phyloP scores from a whole-genome alignment of 129 eudicot species.

The Glebionis coronaria region DNA sequence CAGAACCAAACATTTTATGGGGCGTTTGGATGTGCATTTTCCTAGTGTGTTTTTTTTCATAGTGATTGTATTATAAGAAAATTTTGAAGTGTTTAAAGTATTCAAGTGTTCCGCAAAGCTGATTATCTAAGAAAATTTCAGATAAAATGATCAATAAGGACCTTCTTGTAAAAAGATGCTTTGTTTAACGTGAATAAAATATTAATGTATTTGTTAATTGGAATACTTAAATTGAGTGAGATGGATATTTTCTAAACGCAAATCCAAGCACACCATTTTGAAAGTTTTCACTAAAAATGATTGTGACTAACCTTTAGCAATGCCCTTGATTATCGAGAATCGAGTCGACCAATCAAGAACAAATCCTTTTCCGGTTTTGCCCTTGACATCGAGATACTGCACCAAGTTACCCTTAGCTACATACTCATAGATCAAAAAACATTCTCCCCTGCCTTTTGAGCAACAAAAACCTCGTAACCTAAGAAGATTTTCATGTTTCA shows the following conservation, averaged over 20 bases:
- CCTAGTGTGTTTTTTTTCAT: no score
- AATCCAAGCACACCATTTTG: no score
- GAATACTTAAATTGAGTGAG: no score
- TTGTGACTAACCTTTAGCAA: slow-evolving; percentile 69
- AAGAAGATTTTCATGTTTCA: slow-evolving; percentile 73
- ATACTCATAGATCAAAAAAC: slow-evolving; percentile 82
- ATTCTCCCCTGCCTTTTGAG: slow-evolving; percentile 93
- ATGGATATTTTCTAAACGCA: no score
- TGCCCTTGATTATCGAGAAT: slow-evolving; percentile 71
- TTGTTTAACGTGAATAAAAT: no score
- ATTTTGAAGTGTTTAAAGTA: no score
- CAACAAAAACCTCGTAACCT: slow-evolving; percentile 86
- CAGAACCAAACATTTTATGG: background rate
- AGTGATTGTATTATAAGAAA: no score
- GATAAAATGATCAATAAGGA: no score
- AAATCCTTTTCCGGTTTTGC: slow-evolving; percentile 37
- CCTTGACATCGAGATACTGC: slow-evolving; percentile 66
- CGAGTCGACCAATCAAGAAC: slow-evolving; percentile 86
- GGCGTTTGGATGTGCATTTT: background rate
- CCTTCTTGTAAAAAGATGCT: no score
- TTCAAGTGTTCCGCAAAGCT: no score
- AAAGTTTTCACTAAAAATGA: background rate
- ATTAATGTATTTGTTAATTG: no score
- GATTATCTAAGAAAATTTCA: no score
- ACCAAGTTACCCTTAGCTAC: slow-evolving; percentile 80